Evolutionary conservation across 225 moss, liverwort and hornwort species (phyloP).

Genomic region (Bryoerythrophyllum caledonicum): DNA sequence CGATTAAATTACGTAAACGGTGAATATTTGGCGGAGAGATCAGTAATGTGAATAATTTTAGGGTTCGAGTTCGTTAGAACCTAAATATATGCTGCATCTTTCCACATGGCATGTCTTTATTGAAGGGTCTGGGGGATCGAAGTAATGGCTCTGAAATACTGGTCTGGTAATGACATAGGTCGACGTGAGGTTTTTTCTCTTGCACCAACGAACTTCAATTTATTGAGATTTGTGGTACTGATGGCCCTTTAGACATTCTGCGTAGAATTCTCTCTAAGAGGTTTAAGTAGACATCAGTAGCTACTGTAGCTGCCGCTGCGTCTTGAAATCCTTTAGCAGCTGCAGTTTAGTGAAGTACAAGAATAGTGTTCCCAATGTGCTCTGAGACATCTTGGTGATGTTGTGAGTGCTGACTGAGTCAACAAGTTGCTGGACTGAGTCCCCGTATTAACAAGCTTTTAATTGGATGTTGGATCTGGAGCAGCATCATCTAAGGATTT

Average conservation of each 20-base stretch:
- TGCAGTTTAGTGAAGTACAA: slow-evolving; percentile 9
- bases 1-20: slow-evolving; percentile 10
- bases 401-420: slow-evolving; percentile 24
- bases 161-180: slow-evolving; percentile 7
- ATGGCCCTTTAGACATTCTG: slow-evolving; percentile 20
- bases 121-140: not conserved
- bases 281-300: slow-evolving; percentile 4
- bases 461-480: slow-evolving; percentile 22
- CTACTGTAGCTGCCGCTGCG: slow-evolving; percentile 13
- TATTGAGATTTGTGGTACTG: slow-evolving; percentile 16
- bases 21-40: slow-evolving; percentile 16
- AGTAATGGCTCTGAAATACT: slow-evolving; percentile 5
- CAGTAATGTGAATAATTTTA: slow-evolving; percentile 26
- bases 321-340: not conserved
- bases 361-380: slow-evolving; percentile 12
- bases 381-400: slow-evolving; percentile 18
- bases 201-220: slow-evolving; percentile 8
- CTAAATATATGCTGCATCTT: slow-evolving; percentile 22
- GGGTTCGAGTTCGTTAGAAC: slow-evolving; percentile 27
- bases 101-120: not conserved
- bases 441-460: not conserved
- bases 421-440: slow-evolving; percentile 23
- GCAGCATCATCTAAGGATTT: not conserved
- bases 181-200: slow-evolving; percentile 21
- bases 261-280: slow-evolving; percentile 4